Percentiles rank a stretch among this genome's conserved stretches.
phyloP scores from a whole-genome alignment of 108 stramenopile species.

The Nitzschia sp. region DNA sequence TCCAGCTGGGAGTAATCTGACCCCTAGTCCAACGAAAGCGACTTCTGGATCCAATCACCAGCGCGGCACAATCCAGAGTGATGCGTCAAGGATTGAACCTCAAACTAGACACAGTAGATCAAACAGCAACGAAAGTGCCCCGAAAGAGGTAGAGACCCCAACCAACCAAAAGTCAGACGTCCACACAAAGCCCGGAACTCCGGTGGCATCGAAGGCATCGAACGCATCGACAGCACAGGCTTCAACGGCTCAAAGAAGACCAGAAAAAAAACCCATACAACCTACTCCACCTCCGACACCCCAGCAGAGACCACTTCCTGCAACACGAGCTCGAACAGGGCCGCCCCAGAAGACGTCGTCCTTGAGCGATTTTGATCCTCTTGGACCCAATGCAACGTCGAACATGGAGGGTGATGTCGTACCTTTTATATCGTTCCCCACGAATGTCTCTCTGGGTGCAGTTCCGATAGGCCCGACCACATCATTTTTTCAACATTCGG shows the following conservation, averaged over 20 bases:
- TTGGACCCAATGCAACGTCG: slow-evolving; percentile 1
- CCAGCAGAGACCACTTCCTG: not conserved
- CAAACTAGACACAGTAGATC: not conserved
- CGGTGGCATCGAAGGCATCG: not conserved
- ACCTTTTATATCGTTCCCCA: slow-evolving; percentile 35
- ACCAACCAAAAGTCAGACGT: not conserved
- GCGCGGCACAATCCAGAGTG: not conserved
- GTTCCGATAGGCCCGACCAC: slow-evolving; percentile 12
- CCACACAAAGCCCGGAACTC: not conserved
- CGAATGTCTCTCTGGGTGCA: slow-evolving; percentile 21
- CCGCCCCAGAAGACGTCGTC: not conserved
- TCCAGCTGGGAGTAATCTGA: not conserved
- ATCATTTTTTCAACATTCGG: not conserved
- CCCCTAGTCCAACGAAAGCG: not conserved
- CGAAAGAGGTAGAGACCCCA: not conserved
- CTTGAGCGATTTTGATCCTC: slow-evolving; percentile 30
- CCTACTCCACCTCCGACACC: not conserved
- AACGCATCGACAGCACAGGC: not conserved
- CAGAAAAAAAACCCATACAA: not conserved
- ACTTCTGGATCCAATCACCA: too few relatives aligned
- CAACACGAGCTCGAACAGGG: not conserved
- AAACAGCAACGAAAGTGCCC: not conserved
- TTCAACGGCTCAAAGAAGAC: not conserved
- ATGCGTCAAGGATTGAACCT: not conserved
- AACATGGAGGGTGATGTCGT: slow-evolving; percentile 4